Evolutionary conservation across 1,284 basidiomycete species (phyloP).

Genomic region (Moesziomyces sp.): DNA sequence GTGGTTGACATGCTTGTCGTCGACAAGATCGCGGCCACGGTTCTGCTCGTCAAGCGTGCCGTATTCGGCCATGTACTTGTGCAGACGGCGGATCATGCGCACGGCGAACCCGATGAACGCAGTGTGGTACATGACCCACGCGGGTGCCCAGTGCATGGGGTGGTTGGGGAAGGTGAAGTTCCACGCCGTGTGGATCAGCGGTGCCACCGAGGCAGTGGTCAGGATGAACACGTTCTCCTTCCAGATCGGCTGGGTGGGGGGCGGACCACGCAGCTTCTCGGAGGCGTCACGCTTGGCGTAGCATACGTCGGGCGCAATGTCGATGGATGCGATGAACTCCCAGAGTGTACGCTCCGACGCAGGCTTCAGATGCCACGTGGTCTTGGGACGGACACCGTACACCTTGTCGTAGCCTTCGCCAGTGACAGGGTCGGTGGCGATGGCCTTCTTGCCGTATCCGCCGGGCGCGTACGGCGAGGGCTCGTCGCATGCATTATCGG

Average conservation of each 20-base stretch:
- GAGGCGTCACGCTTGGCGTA: conserved; percentile 46
- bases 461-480: conserved; percentile 54
- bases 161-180: conserved; percentile 53
- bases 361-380: conserved; percentile 63
- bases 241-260: conserved; percentile 52
- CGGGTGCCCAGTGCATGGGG: conserved; percentile 58
- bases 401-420: conserved; percentile 60
- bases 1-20: conserved; percentile 64
- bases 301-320: conserved; percentile 49
- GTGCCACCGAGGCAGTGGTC: conserved; percentile 40
- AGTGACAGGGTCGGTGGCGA: conserved; percentile 47
- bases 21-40: conserved; percentile 62
- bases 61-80: conserved; percentile 55
- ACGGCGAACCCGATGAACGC: conserved; percentile 55
- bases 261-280: conserved; percentile 51
- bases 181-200: conserved; percentile 50
- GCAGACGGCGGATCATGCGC: conserved; percentile 54
- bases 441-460: conserved; percentile 57
- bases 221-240: conserved; percentile 61
- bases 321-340: conserved; percentile 58
- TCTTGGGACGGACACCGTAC: conserved; percentile 62
- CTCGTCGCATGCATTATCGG: conserved; percentile 61
- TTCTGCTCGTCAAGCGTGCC: conserved; percentile 62
- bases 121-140: conserved; percentile 57
- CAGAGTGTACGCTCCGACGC: conserved; percentile 47